Evolutionary conservation across 345 rosid species (phyloP), one percentile per base, ranked within the genome.

Genomic region (Eucalyptus polybractea): DNA sequence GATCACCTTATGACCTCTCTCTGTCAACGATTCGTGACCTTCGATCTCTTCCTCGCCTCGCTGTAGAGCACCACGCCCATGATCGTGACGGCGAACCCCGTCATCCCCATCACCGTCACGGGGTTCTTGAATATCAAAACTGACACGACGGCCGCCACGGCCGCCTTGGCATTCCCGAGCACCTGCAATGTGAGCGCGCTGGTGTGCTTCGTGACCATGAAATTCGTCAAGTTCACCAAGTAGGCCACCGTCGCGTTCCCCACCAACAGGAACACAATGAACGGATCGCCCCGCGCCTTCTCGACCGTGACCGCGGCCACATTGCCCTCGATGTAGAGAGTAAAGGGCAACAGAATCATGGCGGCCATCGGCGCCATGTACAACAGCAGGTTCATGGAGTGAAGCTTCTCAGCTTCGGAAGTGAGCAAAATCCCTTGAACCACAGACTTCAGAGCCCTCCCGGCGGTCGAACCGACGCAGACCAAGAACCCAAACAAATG

Each of bases 31-130:
- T 76, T 76, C 47, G 42, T 76, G 83, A 76, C 94, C 93, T 97
- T 98, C n/a, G 98, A 98, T 93, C 99, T 95, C 97, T 98, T 98
- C 97, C 92, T 98, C n/a, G 99, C 99, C 94, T 98, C 99, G 88
- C 99, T 94, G 93, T 98, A 98, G 88, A 97, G 96, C 93, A 95
- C 97, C 89, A 98, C 99, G 5, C 99, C 99, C 99, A 97, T 97
- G 87, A 98, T 89, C 2, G 99, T 98, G 24, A 95, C 98, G 0
- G 93, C 99, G 40, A 98, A 98, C 56, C 99, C 99, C 4, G 99
- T 90, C 88, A 96, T 90, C 42, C 99, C 99, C 99, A 98, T 98
- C 86, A 93, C 94, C 1, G 97, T 96, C 90, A 98, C 99, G 87
- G 99, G 99, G 92, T 97, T 98, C 93, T 96, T 94, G 89, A 98